phyloP scores from a whole-genome alignment of 2,329 filamentous ascomycete species.

The Coniochaeta pulveracea region DNA sequence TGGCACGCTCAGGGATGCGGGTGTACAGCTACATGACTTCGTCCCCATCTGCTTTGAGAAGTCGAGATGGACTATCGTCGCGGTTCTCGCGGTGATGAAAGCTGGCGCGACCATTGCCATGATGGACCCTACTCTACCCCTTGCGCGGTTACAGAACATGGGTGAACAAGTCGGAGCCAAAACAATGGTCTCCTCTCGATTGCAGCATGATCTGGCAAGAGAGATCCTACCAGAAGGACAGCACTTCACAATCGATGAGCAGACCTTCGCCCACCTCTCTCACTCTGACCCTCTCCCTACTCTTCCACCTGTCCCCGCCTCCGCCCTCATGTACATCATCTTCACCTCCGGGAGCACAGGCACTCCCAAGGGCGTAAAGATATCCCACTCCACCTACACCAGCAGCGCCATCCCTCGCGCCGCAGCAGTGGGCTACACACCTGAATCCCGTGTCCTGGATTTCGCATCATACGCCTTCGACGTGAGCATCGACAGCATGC shows the following conservation, averaged over 20 bases:
- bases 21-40: slow-evolving; percentile 23
- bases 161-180: slow-evolving; percentile 8
- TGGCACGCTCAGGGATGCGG: slow-evolving; percentile 21
- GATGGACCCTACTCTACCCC: slow-evolving; percentile 14
- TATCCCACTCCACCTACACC: slow-evolving; percentile 17
- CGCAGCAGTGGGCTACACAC: slow-evolving; percentile 31
- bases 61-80: slow-evolving; percentile 14
- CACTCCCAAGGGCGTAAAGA: slow-evolving; percentile 38
- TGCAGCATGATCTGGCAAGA: slow-evolving; percentile 5
- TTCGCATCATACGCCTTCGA: slow-evolving; percentile 28
- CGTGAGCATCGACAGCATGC: slow-evolving; percentile 27
- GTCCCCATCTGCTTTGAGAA: slow-evolving; percentile 24
- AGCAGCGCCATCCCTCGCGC: slow-evolving; percentile 22
- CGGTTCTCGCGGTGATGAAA: slow-evolving; percentile 14
- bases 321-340: slow-evolving; percentile 25
- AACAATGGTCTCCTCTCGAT: slow-evolving; percentile 5
- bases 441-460: slow-evolving; percentile 14
- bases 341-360: slow-evolving; percentile 47
- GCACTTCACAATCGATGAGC: slow-evolving; percentile 1
- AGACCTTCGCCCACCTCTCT: slow-evolving; percentile 7
- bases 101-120: slow-evolving; percentile 14
- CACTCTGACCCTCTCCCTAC: slow-evolving; percentile 8
- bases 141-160: slow-evolving; percentile 9
- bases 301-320: slow-evolving; percentile 7
- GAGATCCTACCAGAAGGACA: slow-evolving; percentile 7